Evolutionary conservation across 768 basidiomycete species (phyloP).

Genomic region (Tylopilus vinaceipallidus): DNA sequence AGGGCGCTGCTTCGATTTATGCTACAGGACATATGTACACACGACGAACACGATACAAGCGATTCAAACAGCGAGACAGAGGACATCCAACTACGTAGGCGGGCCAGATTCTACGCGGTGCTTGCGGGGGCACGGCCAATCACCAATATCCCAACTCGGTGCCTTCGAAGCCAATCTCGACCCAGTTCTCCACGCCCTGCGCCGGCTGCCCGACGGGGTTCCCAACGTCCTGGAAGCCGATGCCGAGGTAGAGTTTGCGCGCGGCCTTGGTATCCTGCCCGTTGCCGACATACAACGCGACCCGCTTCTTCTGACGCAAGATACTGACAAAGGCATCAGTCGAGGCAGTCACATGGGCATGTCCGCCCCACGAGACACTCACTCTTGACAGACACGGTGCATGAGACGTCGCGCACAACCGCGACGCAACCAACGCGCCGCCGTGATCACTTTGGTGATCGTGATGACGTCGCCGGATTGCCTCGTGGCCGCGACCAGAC

Average conservation of each 20-base stretch:
- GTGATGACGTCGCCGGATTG: conserved; percentile 54
- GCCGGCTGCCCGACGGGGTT: conserved; percentile 8
- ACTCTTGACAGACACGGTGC: conserved; percentile 55
- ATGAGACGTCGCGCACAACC: conserved; percentile 65
- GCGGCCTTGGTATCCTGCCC: conserved; percentile 12
- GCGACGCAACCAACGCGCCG: conserved; percentile 45
- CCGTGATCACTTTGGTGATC: conserved; percentile 73
- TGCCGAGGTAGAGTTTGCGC: conserved; percentile 19
- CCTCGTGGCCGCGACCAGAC: conserved; percentile 67
- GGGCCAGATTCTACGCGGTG: no score
- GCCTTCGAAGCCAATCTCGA: conserved; percentile 16
- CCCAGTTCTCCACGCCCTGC: conserved; percentile 17
- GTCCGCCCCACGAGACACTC: conserved; percentile 21
- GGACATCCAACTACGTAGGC: no score
- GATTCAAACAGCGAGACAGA: no score
- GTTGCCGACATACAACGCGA: conserved; percentile 61
- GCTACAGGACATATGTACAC: not conserved
- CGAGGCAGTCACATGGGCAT: not conserved
- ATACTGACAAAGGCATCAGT: conserved; percentile 25
- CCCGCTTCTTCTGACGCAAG: conserved; percentile 33
- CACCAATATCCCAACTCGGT: conserved; percentile 22
- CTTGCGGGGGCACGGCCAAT: no score
- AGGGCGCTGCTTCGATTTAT: not conserved
- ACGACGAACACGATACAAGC: not conserved
- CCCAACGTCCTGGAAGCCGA: conserved; percentile 24